Evolutionary conservation across 768 basidiomycete species (phyloP).

Genomic region (Leccinum barrowsii): DNA sequence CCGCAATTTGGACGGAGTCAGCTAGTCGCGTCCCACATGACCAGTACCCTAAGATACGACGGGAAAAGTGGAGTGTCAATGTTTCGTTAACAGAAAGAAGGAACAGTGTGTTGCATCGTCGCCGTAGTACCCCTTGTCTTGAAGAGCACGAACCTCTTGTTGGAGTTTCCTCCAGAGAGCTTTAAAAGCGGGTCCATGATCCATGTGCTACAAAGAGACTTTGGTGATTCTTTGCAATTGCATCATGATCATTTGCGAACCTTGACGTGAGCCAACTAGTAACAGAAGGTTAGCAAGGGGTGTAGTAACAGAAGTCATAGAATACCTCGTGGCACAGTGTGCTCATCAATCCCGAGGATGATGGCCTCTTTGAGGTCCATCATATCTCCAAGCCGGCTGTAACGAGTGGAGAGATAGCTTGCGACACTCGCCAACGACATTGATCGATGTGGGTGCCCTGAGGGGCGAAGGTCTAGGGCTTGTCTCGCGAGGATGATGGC

Average conservation of each 20-base stretch:
- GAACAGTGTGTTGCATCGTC: constrained; percentile 51
- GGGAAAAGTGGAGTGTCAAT: constrained; percentile 5
- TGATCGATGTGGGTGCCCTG: no score
- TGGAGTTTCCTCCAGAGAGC: constrained; percentile 65
- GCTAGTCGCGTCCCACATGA: constrained; percentile 69
- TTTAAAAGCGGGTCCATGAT: constrained; percentile 77
- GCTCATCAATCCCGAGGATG: constrained; percentile 50
- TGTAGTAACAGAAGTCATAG: not conserved
- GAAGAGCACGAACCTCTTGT: constrained; percentile 65
- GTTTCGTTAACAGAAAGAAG: not conserved
- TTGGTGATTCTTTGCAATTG: not conserved
- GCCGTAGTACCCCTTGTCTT: constrained; percentile 74
- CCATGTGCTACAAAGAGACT: constrained; percentile 56
- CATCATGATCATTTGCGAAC: constrained; percentile 32
- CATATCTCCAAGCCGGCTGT: no score
- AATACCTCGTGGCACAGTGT: constrained; percentile 80
- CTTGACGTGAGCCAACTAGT: constrained; percentile 79
- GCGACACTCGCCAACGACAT: no score
- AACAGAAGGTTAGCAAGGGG: constrained; percentile 4
- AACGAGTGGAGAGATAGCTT: no score
- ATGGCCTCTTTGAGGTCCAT: no score
- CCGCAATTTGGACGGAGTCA: constrained; percentile 56
- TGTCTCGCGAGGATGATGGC: no score
- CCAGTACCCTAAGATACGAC: constrained; percentile 62
- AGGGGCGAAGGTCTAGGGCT: no score